Evolutionary conservation across 139 green algal genomes (phyloP), one percentile per base, ranked within the genome.

Genomic region (Chlamydomonas sp.): DNA sequence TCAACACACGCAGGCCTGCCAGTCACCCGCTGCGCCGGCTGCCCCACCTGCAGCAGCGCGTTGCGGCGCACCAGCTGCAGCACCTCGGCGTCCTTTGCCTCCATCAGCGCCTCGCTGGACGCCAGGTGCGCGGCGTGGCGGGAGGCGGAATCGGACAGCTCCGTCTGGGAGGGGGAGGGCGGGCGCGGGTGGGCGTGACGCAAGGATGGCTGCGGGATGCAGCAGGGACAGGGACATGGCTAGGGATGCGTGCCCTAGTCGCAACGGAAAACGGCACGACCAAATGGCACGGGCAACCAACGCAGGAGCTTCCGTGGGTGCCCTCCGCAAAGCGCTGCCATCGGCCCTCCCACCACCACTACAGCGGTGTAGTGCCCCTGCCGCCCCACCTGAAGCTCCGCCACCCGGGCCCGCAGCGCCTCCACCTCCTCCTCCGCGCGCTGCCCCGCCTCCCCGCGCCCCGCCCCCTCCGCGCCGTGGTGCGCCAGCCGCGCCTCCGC

Each of bases 21-120:
- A 49, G 31, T 49, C 31, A 31, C 31, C 9, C 57, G 8, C 64
- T 8, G 57, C 63, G 2, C 79, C 14, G 1, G 10, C 57, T 8
- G 9, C 8, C 63, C 0, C 63, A 86, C 82, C 82, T 86, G 82
- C 82, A 86, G 69, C 71, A 86, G 67, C 5, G 82, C 82, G 71
- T 86, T 86, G 4, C 69, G 67, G 3, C 82, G 71, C 63, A 90
- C 86, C 57, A 90, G 88, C 74, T 20, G 31, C 62, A 93, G 85
- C 82, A 93, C 88, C 78, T 93, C 88, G 6, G 84, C 86, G 71
- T 93, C 91, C 69, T 93, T 93, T 49, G 83, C 78, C 79, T 92
- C 91, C 83, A 93, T 72, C 88, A 93, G 85, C 12, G 74, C 63
- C 67, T 93, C 91, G 5, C 6, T 85, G 17, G 88, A 83, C 49